phyloP scores from a whole-genome alignment of 441 rosid genomes.

The Adansonia grandidieri region DNA sequence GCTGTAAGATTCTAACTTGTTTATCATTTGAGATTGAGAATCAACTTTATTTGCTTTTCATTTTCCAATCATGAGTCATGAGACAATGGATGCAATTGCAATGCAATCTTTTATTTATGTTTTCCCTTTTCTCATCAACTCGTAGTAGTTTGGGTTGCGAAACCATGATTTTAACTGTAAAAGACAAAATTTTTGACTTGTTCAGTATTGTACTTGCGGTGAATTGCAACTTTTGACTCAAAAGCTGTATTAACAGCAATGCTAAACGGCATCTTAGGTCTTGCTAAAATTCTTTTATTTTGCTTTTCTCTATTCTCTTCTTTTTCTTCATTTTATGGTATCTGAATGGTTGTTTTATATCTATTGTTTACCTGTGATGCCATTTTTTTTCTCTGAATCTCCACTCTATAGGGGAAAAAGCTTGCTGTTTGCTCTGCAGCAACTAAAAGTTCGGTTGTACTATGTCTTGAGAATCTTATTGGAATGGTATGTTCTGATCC shows the following conservation, averaged over 20 bases:
- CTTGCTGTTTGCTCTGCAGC: slow-evolving; percentile 96
- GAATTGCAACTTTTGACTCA: too few species aligned
- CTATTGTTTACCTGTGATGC: not conserved
- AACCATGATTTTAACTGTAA: too few species aligned
- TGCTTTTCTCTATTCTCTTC: not conserved
- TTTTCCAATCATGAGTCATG: not conserved
- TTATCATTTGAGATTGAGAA: not conserved
- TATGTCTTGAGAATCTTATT: slow-evolving; percentile 84
- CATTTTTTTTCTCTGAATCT: not conserved
- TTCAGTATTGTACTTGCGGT: too few species aligned
- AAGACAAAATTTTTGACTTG: too few species aligned
- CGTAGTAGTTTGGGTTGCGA: not conserved
- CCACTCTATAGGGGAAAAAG: slow-evolving; percentile 61
- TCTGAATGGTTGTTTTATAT: not conserved
- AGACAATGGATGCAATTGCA: not conserved
- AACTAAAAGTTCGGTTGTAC: slow-evolving; percentile 89
- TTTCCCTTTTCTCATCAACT: not conserved
- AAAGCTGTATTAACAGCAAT: too few species aligned
- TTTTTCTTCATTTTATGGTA: not conserved
- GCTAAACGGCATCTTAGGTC: too few species aligned
- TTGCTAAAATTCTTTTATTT: not conserved
- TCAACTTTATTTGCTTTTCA: not conserved
- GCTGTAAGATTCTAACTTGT: slow-evolving; percentile 55
- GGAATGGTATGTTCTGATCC: slow-evolving; percentile 54
- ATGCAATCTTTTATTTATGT: not conserved